Percentiles rank a stretch among this genome's conserved stretches.
Conservation (phyloP, 352 stramenopile species). For the Bremia lactucae region DNA sequence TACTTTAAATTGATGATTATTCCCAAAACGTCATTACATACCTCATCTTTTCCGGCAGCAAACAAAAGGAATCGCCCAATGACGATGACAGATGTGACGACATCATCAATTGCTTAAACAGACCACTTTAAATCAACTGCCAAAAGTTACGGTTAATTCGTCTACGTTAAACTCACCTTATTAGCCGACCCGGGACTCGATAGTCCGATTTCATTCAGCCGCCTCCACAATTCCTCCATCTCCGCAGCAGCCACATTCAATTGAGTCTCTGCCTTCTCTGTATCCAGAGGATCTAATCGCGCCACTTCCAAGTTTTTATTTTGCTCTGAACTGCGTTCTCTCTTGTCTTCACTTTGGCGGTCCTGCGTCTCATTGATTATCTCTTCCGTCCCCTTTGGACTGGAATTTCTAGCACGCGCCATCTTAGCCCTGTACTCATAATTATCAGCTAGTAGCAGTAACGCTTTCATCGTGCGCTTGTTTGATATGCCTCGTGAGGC, state of each 20-base stretch:
- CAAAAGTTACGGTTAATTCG: not conserved
- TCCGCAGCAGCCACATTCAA: conserved; percentile 59
- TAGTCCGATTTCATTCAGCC: conserved; percentile 69
- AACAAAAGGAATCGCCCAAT: conserved; percentile 75
- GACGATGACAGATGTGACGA: conserved; percentile 74
- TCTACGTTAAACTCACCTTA: conserved; percentile 24
- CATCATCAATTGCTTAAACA: conserved; percentile 68
- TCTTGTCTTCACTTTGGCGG: conserved; percentile 4
- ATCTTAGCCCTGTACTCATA: conserved; percentile 70
- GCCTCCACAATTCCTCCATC: conserved; percentile 78
- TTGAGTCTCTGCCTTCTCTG: conserved; percentile 38
- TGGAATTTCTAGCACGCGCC: conserved; percentile 30
- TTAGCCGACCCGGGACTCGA: conserved; percentile 38
- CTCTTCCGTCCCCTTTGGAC: conserved; percentile 9
- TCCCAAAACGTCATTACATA: conserved; percentile 1
- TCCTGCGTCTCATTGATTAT: conserved; percentile 3
- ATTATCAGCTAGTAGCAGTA: conserved; percentile 63
- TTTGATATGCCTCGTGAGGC: conserved; percentile 43
- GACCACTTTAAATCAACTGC: conserved; percentile 14
- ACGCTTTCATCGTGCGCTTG: conserved; percentile 57
- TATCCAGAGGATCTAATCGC: conserved; percentile 22
- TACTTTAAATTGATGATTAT: not conserved
- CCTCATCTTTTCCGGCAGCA: conserved; percentile 62
- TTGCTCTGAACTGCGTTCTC: not conserved
- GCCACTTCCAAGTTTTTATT: not conserved